phyloP scores from a whole-genome alignment of 495 filamentous ascomycete species.

The Penicillium lagena region DNA sequence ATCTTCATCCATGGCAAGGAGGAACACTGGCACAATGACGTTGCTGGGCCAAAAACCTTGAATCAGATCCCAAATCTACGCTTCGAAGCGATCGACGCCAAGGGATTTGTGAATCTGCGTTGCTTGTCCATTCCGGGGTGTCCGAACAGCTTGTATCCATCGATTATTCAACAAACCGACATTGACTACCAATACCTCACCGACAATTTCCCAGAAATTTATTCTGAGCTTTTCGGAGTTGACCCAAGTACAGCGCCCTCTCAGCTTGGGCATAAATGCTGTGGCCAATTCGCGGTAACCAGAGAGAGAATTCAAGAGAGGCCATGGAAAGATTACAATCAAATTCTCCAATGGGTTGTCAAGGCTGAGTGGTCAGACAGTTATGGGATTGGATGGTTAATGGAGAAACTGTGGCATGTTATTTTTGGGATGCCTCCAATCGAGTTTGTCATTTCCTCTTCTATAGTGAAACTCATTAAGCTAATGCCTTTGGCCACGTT shows the following conservation, averaged over 20 bases:
- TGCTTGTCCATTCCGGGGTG: constrained; percentile 10
- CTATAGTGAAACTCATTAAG: not conserved
- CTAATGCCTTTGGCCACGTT: not conserved
- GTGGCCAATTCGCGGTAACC: constrained; percentile 28
- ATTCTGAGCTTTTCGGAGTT: constrained; percentile 6
- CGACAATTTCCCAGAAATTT: constrained; percentile 8
- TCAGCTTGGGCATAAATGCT: constrained; percentile 25
- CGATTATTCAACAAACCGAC: constrained; percentile 2
- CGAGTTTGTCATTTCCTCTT: constrained; percentile 1
- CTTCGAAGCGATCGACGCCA: constrained; percentile 5
- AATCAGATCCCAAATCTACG: constrained; percentile 9
- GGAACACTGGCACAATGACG: constrained; percentile 18
- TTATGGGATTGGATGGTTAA: constrained; percentile 17
- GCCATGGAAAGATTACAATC: constrained; percentile 17
- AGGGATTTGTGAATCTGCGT: constrained; percentile 13
- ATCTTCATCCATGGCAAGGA: constrained; percentile 14
- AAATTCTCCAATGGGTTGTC: constrained; percentile 20
- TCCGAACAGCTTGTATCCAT: constrained; percentile 6
- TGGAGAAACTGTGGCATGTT: constrained; percentile 18
- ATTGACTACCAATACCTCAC: constrained; percentile 10
- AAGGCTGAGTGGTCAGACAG: constrained; percentile 15
- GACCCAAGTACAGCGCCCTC: constrained; percentile 8
- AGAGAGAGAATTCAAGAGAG: constrained; percentile 18
- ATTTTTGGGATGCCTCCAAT: constrained; percentile 16
- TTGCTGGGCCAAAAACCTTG: constrained; percentile 9